Conservation (phyloP, 129 eudicot genomes). For the Arctium minus region DNA sequence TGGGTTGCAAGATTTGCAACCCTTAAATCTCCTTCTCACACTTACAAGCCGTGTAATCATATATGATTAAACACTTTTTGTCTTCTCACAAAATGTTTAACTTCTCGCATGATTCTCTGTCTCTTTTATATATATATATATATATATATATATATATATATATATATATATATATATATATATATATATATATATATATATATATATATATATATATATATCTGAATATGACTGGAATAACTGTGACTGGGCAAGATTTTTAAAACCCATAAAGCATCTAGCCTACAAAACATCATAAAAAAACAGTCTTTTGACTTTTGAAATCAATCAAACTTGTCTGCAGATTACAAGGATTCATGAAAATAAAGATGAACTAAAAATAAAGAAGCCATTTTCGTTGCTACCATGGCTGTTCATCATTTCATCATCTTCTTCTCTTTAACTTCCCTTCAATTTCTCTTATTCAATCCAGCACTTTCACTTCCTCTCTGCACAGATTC, state of each 20-base stretch:
- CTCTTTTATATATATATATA: too few species aligned
- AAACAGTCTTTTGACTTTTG: slow-evolving; percentile 7
- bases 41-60: too few species aligned
- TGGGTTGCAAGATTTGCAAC: too few species aligned
- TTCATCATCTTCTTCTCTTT: slow-evolving; percentile 19
- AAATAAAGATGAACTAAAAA: slow-evolving; percentile 7
- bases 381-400: slow-evolving; percentile 9
- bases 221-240: background rate
- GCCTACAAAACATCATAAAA: slow-evolving; percentile 14
- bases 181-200: too few species aligned
- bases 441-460: slow-evolving; percentile 32
- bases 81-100: too few species aligned
- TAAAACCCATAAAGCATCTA: background rate
- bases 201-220: background rate
- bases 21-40: too few species aligned
- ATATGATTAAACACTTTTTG: too few species aligned
- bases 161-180: too few species aligned
- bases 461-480: slow-evolving; percentile 24
- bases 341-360: background rate
- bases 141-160: too few species aligned
- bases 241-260: background rate
- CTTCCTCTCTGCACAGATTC: slow-evolving; percentile 64
- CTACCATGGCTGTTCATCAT: slow-evolving; percentile 33
- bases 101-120: too few species aligned
- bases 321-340: slow-evolving; percentile 4